Percentiles rank a stretch among this genome's conserved stretches.
These are phyloP conservation scores for Zoysia matrella DNA, from an alignment of 202 grass and related monocot species.

Conservation along the genomic window DNA sequence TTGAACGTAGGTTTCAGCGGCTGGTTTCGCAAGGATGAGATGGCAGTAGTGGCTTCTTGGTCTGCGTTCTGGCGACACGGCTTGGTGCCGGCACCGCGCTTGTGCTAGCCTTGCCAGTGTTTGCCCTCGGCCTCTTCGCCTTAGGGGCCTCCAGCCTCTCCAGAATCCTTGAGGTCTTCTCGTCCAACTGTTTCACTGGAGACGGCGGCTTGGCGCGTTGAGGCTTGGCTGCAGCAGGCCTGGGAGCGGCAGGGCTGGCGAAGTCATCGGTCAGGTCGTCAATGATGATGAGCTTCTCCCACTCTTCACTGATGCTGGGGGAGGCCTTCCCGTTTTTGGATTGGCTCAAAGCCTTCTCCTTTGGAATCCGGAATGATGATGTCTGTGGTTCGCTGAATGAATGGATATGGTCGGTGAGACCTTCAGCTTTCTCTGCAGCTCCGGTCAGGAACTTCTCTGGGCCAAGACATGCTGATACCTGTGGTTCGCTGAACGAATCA, in stretches of 20 bases:
- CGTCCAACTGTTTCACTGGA: slow-evolving; percentile 63
- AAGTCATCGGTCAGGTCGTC: slow-evolving; percentile 53
- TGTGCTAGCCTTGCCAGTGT: slow-evolving; percentile 23
- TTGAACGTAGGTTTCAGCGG: slow-evolving; percentile 71
- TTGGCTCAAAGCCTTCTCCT: slow-evolving; percentile 29
- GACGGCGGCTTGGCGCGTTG: slow-evolving; percentile 37
- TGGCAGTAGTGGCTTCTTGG: slow-evolving; percentile 63
- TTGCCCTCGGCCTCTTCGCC: slow-evolving; percentile 62
- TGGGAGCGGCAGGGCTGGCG: slow-evolving; percentile 35
- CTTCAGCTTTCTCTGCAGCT: slow-evolving; percentile 12
- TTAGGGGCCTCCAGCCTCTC: slow-evolving; percentile 59
- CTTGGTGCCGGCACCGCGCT: slow-evolving; percentile 19
- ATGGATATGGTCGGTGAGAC: slow-evolving; percentile 29
- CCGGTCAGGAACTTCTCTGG: slow-evolving; percentile 6
- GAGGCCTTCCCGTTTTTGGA: slow-evolving; percentile 53
- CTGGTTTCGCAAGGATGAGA: slow-evolving; percentile 58
- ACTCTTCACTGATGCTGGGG: slow-evolving; percentile 64
- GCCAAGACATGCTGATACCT: slow-evolving; percentile 11
- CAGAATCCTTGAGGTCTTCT: slow-evolving; percentile 82
- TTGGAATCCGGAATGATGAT: slow-evolving; percentile 35
- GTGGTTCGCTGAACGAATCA: slow-evolving; percentile 50
- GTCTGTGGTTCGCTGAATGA: slow-evolving; percentile 39
- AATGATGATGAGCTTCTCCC: slow-evolving; percentile 76
- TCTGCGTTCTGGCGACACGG: slow-evolving; percentile 42
- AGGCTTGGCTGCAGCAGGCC: slow-evolving; percentile 20